Conservation (phyloP, 139 green algal genomes). For the Limnomonas spitsbergensis region DNA sequence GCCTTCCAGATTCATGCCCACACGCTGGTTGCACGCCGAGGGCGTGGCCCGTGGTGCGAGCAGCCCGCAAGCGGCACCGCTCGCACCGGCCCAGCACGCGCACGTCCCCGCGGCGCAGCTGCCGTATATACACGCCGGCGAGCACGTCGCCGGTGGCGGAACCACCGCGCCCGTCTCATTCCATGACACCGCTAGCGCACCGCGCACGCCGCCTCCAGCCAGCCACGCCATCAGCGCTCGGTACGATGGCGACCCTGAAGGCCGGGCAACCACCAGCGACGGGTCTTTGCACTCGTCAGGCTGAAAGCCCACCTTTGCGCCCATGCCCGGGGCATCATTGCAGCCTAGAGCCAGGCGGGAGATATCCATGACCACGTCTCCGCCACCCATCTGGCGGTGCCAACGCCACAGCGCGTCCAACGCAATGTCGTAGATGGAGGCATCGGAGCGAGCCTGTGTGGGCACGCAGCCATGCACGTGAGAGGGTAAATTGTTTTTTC, state of each 20-base stretch:
- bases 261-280: background rate
- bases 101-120: slow-evolving; percentile 13
- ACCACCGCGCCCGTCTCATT: background rate
- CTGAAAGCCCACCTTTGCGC: background rate
- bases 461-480: too few species aligned
- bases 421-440: too few species aligned
- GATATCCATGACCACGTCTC: too few species aligned
- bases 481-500: too few species aligned
- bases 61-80: background rate
- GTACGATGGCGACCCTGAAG: slow-evolving; percentile 11
- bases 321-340: too few species aligned
- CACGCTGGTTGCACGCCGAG: too few species aligned
- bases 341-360: too few species aligned
- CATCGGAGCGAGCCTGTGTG: too few species aligned
- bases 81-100: slow-evolving; percentile 30
- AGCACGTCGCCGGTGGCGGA: slow-evolving; percentile 4
- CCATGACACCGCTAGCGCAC: background rate
- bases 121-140: slow-evolving; percentile 20
- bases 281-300: background rate
- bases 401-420: too few species aligned
- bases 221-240: slow-evolving; percentile 9
- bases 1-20: too few species aligned
- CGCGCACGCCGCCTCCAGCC: background rate
- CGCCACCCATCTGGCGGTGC: too few species aligned
- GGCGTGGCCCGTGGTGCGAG: too few species aligned